Evolutionary conservation across 2,329 filamentous ascomycete genomes (phyloP), one percentile per base, ranked within the genome.

Genomic region (Lojkania enalia): DNA sequence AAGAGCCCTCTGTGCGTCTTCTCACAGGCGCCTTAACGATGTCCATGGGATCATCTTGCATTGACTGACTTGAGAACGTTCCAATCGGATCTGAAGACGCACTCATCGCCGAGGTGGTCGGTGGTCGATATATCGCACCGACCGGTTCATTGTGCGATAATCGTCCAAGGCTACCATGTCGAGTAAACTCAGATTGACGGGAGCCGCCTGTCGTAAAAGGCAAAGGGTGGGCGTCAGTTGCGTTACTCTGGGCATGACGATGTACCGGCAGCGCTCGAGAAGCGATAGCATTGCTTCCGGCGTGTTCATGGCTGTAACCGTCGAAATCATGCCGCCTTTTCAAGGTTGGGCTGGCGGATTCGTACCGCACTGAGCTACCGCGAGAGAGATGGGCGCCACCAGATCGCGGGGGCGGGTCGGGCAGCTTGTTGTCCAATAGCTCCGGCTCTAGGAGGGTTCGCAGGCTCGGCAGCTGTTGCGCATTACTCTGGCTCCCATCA

Each of bases 321-420:
- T 66, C 62, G 50, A 60, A 60, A 46, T 65, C 61, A 57, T 64
- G 63, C 51, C 63, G 61, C 54, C 67, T 63, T 52, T 69, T 67
- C 54, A 69, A 52, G 37, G 59, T 61, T 44, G 61, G 63, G 49
- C 66, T 68, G 7, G 55, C 49, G 20, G 66, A 64, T 47, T 51
- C 63, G 46, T 65, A 66, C 40, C 56, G 57, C 35, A 47, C 47
- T 35, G 61, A 49, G 42, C 42, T 49, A 35, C 45, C 43, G 25
- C 60, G 51, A 33, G 52, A 30, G n/a, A 55, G 37, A 36, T 49
- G 52, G 50, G 51, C 42, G 44, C 49, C 56, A 44, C 44, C 43
- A 31, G 58, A 44, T 47, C 57, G 57, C 42, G 56, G 40, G 38
- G 58, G 47, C 38, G 52, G 49, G 42, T 66, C 59, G 42, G 56